Evolutionary conservation across 108 stramenopile genomes (phyloP).

Genomic region (Cyclostephanos tholiformis): DNA sequence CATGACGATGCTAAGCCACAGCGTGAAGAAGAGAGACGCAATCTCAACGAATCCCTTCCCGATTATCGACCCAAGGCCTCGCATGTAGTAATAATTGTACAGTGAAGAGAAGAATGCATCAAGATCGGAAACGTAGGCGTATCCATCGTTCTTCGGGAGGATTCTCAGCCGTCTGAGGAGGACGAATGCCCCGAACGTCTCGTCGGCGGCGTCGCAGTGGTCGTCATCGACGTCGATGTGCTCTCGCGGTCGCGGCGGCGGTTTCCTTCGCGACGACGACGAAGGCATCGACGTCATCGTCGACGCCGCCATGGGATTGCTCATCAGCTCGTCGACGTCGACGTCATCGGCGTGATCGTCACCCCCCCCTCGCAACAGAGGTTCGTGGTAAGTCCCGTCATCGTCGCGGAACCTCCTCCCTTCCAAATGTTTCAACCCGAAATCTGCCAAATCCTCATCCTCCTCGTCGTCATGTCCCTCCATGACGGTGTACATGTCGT

Average conservation of each 20-base stretch:
- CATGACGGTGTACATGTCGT: slow-evolving; percentile 20
- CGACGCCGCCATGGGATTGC: slow-evolving; percentile 8
- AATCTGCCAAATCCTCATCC: slow-evolving; percentile 28
- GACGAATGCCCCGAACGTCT: slow-evolving; percentile 56
- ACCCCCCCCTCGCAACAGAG: slow-evolving; percentile 2
- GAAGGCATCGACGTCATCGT: background rate
- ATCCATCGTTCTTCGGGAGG: slow-evolving; percentile 61
- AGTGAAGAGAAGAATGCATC: slow-evolving; percentile 86
- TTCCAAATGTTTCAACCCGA: slow-evolving; percentile 33
- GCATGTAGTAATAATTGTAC: slow-evolving; percentile 90
- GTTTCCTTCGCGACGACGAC: background rate
- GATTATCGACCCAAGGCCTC: slow-evolving; percentile 87
- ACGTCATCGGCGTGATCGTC: slow-evolving; percentile 11
- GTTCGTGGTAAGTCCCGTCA: slow-evolving; percentile 19
- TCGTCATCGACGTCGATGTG: background rate
- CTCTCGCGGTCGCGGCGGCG: background rate
- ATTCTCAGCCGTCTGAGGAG: slow-evolving; percentile 59
- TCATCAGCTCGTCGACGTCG: slow-evolving; percentile 4
- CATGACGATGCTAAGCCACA: slow-evolving; percentile 83
- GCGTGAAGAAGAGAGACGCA: slow-evolving; percentile 85
- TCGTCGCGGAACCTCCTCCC: slow-evolving; percentile 4
- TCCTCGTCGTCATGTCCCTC: slow-evolving; percentile 13
- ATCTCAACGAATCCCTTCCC: slow-evolving; percentile 85
- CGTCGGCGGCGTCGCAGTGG: background rate
- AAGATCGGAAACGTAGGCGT: slow-evolving; percentile 79